Evolutionary conservation across 768 basidiomycete genomes (phyloP).

Genomic region (Hydnomerulius pinastri): DNA sequence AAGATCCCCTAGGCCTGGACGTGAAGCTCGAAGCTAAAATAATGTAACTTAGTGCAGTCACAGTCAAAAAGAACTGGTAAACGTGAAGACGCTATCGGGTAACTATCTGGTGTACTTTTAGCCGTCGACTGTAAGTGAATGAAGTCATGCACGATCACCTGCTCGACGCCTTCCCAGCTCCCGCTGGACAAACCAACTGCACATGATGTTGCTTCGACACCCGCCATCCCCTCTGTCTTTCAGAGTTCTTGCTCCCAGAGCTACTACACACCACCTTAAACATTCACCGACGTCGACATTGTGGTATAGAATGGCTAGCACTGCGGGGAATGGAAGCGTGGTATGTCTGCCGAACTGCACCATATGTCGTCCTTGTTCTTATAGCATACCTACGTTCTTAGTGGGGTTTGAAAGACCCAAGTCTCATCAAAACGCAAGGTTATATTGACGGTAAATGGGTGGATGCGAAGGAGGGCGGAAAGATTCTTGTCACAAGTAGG

Average conservation of each 20-base stretch:
- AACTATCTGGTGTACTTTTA: background rate
- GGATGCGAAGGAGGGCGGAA: constrained; percentile 72
- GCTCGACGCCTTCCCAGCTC: constrained; percentile 4
- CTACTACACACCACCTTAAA: constrained; percentile 1
- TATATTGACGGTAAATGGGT: constrained; percentile 88
- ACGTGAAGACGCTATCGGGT: too few relatives aligned
- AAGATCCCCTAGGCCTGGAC: too few relatives aligned
- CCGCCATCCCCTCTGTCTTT: constrained; percentile 18
- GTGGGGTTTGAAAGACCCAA: constrained; percentile 79
- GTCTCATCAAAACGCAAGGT: constrained; percentile 72
- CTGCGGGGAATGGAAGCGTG: constrained; percentile 24
- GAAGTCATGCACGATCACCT: constrained; percentile 2
- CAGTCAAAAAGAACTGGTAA: too few relatives aligned
- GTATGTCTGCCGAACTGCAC: constrained; percentile 37
- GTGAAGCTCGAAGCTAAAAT: too few relatives aligned
- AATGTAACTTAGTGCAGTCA: too few relatives aligned
- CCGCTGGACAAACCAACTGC: background rate
- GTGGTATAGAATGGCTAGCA: constrained; percentile 57
- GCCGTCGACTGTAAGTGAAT: background rate
- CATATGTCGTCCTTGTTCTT: background rate
- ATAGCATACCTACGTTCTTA: constrained; percentile 24
- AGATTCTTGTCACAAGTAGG: constrained; percentile 77
- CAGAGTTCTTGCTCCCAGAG: constrained; percentile 20
- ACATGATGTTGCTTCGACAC: constrained; percentile 16
- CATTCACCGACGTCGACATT: constrained; percentile 10